These are phyloP conservation scores for Eimeria nieschulzi DNA, from an alignment of 169 alveolate species.

Conservation along the genomic window DNA sequence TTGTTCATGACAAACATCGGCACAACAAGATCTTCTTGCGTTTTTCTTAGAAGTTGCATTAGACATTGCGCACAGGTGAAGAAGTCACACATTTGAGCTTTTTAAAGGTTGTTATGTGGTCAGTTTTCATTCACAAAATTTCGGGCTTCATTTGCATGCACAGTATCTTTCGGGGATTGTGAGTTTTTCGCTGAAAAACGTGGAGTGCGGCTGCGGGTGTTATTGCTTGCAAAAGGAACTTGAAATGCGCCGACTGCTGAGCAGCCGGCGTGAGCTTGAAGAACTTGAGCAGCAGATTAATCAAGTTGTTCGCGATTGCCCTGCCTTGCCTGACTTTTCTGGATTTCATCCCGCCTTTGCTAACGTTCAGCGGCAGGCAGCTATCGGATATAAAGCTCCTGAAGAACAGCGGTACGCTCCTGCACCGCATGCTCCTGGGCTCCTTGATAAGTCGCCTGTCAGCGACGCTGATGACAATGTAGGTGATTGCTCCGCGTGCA, in stretches of 20 bases:
- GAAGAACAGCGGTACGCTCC: background rate
- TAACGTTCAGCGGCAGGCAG: background rate
- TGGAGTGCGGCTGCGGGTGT: too few relatives aligned
- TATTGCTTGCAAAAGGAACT: background rate
- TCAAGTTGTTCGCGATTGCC: constrained; percentile 36
- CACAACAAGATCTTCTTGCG: constrained; percentile 80
- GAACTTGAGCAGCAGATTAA: constrained; percentile 2
- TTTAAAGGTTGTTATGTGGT: too few relatives aligned
- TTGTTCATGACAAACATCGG: constrained; percentile 81
- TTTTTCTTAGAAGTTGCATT: constrained; percentile 77
- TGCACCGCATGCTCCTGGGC: background rate
- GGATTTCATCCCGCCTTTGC: constrained; percentile 59
- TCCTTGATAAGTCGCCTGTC: background rate
- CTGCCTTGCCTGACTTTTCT: constrained; percentile 76
- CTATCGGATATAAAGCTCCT: background rate
- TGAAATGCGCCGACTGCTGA: constrained; percentile 55
- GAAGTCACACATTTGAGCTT: too few relatives aligned
- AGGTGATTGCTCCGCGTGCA: background rate
- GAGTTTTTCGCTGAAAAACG: too few relatives aligned
- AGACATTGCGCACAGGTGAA: constrained; percentile 57
- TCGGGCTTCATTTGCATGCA: too few relatives aligned
- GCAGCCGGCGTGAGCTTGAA: constrained; percentile 58
- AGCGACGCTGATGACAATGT: background rate
- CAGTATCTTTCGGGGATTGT: too few relatives aligned
- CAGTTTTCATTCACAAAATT: too few relatives aligned